phyloP scores from a whole-genome alignment of 768 basidiomycete species.

The Amanita thiersii region DNA sequence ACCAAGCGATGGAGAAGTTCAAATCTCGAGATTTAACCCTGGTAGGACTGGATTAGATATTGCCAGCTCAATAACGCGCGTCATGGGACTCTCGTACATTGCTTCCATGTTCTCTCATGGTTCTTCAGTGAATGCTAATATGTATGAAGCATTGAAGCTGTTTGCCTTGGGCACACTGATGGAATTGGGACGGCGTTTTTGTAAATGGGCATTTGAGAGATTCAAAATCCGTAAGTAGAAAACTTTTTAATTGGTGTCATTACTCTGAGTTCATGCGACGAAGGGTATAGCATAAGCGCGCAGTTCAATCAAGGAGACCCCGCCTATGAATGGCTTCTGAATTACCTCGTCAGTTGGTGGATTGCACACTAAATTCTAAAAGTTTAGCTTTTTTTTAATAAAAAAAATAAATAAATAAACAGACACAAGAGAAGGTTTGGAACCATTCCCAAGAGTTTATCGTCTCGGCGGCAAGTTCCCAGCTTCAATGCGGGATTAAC shows the following conservation, averaged over 20 bases:
- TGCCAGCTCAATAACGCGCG: slow-evolving; percentile 13
- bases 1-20: no score
- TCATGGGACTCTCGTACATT: slow-evolving; percentile 29
- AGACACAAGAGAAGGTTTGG: slow-evolving; percentile 40
- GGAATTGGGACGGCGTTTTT: slow-evolving; percentile 28
- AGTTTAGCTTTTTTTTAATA: background rate
- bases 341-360: slow-evolving; percentile 27
- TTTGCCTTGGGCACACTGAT: slow-evolving; percentile 27
- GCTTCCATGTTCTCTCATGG: slow-evolving; percentile 19
- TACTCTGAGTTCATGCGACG: background rate
- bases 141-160: slow-evolving; percentile 21
- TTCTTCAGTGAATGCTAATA: slow-evolving; percentile 7
- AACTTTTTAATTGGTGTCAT: background rate
- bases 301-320: slow-evolving; percentile 40
- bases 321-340: slow-evolving; percentile 40
- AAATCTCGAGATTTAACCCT: background rate
- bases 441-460: slow-evolving; percentile 30
- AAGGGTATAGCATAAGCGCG: slow-evolving; percentile 37
- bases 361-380: background rate
- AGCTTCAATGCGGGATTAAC: slow-evolving; percentile 29
- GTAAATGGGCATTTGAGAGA: slow-evolving; percentile 22
- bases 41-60: slow-evolving; percentile 1
- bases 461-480: slow-evolving; percentile 30
- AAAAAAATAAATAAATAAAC: no score
- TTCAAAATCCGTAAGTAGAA: slow-evolving; percentile 28